A percentile compares a stretch with the other conserved stretches of the same genome.
Evolutionary conservation across 176 grass and related monocot species (phyloP).

Genomic region (Eremochloa ophiuroides): DNA sequence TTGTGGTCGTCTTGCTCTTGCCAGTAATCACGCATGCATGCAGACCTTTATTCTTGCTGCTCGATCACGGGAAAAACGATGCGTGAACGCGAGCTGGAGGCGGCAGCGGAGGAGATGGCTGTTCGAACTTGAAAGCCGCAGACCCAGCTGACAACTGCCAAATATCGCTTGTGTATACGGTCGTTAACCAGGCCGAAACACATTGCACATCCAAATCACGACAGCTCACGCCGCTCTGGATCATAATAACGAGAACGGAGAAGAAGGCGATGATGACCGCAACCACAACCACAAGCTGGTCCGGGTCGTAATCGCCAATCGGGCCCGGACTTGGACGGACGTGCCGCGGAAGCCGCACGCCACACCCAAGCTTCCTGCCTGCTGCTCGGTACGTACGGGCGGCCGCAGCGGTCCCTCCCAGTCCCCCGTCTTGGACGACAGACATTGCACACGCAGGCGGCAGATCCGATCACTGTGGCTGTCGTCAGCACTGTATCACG

Average conservation of each 20-base stretch:
- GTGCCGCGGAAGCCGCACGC: neutral
- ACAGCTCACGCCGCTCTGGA: slow-evolving; percentile 33
- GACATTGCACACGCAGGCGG: neutral
- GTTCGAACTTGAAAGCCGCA: neutral
- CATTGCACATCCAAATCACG: neutral
- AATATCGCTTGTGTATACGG: too few species aligned
- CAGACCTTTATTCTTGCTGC: neutral
- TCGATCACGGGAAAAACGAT: slow-evolving; percentile 10
- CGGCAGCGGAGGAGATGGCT: neutral
- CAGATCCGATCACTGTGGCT: neutral
- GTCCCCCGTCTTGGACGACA: neutral
- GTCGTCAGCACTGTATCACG: neutral
- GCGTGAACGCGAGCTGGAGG: neutral
- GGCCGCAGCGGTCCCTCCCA: too few species aligned
- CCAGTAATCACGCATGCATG: neutral
- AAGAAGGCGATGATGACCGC: neutral
- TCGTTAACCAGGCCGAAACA: neutral
- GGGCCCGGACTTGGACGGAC: neutral
- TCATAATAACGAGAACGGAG: neutral
- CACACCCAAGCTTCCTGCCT: neutral
- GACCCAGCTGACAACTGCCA: neutral
- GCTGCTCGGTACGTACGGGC: neutral
- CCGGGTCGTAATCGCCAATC: neutral
- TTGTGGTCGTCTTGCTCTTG: neutral
- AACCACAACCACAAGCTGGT: neutral